Evolutionary conservation across 805 yeast species (phyloP).

Genomic region (Metschnikowia continentalis): DNA sequence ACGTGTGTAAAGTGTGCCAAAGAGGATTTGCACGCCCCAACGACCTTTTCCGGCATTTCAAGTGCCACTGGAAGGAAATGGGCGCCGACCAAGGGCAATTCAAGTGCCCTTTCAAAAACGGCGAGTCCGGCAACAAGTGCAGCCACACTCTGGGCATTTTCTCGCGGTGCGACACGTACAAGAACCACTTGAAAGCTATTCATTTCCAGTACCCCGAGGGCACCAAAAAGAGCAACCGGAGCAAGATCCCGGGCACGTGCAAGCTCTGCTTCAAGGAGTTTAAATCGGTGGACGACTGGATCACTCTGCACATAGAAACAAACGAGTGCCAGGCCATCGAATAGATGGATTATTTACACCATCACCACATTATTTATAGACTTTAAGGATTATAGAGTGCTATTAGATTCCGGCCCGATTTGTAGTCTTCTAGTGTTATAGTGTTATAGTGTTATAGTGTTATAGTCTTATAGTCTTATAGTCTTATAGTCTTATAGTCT

Average conservation of each 20-base stretch:
- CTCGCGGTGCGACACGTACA: slow-evolving; percentile 86
- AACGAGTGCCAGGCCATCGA: slow-evolving; percentile 29
- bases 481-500: too few relatives aligned
- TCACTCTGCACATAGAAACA: slow-evolving; percentile 63
- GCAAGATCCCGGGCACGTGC: slow-evolving; percentile 67
- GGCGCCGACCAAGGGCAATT: slow-evolving; percentile 65
- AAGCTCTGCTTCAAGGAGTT: slow-evolving; percentile 69
- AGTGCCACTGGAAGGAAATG: slow-evolving; percentile 77
- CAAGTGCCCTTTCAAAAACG: slow-evolving; percentile 69
- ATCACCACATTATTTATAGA: background rate
- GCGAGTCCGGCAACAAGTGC: slow-evolving; percentile 29
- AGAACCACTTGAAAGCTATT: slow-evolving; percentile 84
- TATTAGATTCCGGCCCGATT: too few relatives aligned
- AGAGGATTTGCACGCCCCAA: slow-evolving; percentile 88
- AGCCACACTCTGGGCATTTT: slow-evolving; percentile 86
- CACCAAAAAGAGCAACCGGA: slow-evolving; percentile 73
- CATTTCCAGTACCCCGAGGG: slow-evolving; percentile 89
- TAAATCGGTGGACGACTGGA: slow-evolving; percentile 74
- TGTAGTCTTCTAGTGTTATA: too few relatives aligned
- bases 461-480: too few relatives aligned
- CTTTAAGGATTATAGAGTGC: background rate
- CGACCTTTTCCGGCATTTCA: slow-evolving; percentile 79
- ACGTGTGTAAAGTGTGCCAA: slow-evolving; percentile 68
- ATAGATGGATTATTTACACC: background rate
- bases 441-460: too few relatives aligned